phyloP scores from a whole-genome alignment of 148 eudicot genomes.

The Talinum fruticosum region DNA sequence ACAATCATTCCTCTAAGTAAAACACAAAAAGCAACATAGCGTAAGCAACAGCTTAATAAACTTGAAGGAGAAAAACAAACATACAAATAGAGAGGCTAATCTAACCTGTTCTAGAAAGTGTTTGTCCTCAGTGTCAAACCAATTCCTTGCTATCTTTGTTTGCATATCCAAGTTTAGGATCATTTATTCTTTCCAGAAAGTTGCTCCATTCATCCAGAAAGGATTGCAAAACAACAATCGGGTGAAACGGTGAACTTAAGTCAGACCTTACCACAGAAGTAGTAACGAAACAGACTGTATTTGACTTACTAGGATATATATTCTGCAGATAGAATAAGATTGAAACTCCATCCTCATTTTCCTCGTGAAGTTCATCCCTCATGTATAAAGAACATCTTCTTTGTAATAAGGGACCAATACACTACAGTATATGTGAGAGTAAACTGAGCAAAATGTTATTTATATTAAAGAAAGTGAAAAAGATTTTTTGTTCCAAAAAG shows the following conservation, averaged over 20 bases:
- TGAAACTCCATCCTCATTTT: conserved; percentile 96
- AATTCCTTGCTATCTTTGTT: conserved; percentile 55
- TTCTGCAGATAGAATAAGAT: conserved; percentile 86
- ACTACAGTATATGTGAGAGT: conserved; percentile 35
- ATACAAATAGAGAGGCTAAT: conserved; percentile 1
- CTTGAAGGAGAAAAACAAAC: not conserved
- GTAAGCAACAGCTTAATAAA: conserved; percentile 19
- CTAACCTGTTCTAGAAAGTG: conserved; percentile 96
- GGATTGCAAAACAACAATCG: conserved; percentile 17
- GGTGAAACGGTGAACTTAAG: conserved; percentile 4
- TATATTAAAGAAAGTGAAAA: not conserved
- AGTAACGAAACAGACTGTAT: conserved; percentile 11
- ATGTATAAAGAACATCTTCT: conserved; percentile 95
- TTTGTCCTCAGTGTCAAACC: conserved; percentile 88
- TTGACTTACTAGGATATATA: conserved; percentile 86
- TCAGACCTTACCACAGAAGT: conserved; percentile 9
- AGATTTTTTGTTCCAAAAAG: too few relatives aligned
- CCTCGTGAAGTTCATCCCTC: conserved; percentile 70
- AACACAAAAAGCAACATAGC: conserved; percentile 22
- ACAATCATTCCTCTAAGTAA: conserved; percentile 99
- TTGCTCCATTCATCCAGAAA: conserved; percentile 82
- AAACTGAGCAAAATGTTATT: too few relatives aligned
- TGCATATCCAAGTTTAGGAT: conserved; percentile 49
- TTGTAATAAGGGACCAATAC: conserved; percentile 93
- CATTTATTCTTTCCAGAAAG: conserved; percentile 54